These are phyloP conservation scores for Penicillium sp. DNA, from an alignment of 2,329 filamentous ascomycete species.

Conservation along the genomic window DNA sequence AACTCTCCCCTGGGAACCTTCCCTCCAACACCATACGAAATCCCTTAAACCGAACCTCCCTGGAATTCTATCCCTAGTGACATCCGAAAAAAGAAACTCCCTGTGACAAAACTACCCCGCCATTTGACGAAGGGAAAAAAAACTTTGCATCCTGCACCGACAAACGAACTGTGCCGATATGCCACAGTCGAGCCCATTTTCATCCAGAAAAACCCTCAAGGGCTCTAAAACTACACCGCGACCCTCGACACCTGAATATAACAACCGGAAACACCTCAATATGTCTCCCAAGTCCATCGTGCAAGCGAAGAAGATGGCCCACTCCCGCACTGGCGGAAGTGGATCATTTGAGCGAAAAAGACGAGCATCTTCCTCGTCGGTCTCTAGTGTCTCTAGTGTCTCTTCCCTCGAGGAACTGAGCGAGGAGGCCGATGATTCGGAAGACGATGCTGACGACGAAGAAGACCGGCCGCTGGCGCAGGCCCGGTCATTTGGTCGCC, in stretches of 20 bases:
- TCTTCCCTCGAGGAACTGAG: slow-evolving; percentile 38
- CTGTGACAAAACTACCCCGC: not conserved
- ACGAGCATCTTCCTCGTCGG: slow-evolving; percentile 35
- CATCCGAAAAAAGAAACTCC: not conserved
- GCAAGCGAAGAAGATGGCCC: slow-evolving; percentile 28
- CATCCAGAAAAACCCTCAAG: slow-evolving; percentile 30
- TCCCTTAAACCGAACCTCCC: not conserved
- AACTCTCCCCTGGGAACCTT: not conserved
- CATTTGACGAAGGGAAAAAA: not conserved
- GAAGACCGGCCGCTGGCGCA: slow-evolving; percentile 42
- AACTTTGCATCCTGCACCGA: not conserved
- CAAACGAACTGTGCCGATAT: slow-evolving; percentile 10
- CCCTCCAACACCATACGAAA: not conserved
- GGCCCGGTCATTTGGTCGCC: slow-evolving; percentile 45
- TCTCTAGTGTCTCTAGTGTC: slow-evolving; percentile 40
- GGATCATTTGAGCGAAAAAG: slow-evolving; percentile 32
- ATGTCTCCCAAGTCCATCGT: slow-evolving; percentile 21
- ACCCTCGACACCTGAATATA: slow-evolving; percentile 25
- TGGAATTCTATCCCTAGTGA: not conserved
- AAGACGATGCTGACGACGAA: slow-evolving; percentile 45
- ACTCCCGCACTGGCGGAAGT: slow-evolving; percentile 22
- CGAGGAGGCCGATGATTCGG: slow-evolving; percentile 39
- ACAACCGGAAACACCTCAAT: slow-evolving; percentile 23
- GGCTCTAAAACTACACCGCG: slow-evolving; percentile 25
- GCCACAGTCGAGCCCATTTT: slow-evolving; percentile 28